phyloP scores from a whole-genome alignment of 2,329 filamentous ascomycete genomes.

The Hymenoscyphus occultus region DNA sequence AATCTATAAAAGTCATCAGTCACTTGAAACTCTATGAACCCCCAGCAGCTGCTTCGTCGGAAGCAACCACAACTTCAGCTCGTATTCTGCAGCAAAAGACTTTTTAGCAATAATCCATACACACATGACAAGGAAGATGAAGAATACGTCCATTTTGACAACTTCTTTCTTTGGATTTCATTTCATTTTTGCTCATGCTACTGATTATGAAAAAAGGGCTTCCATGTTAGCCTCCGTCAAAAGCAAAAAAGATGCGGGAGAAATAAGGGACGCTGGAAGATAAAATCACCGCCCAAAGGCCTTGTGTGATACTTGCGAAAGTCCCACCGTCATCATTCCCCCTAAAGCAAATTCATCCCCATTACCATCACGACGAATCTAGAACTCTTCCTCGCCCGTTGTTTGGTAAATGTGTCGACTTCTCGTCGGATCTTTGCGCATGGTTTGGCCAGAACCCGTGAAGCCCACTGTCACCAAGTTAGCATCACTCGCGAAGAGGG shows the following conservation, averaged over 20 bases:
- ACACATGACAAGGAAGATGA: neutral
- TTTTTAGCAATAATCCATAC: neutral
- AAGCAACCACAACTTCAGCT: neutral
- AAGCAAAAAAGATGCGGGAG: slow-evolving; percentile 15
- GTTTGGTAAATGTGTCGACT: slow-evolving; percentile 82
- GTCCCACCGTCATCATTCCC: slow-evolving; percentile 41
- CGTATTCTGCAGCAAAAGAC: slow-evolving; percentile 3
- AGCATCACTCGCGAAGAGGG: slow-evolving; percentile 24
- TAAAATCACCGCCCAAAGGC: slow-evolving; percentile 33
- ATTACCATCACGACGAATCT: slow-evolving; percentile 1
- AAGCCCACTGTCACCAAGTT: slow-evolving; percentile 71
- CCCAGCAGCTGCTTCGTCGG: neutral
- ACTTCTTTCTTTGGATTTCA: slow-evolving; percentile 11
- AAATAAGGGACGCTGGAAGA: slow-evolving; percentile 18
- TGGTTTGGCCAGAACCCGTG: slow-evolving; percentile 88
- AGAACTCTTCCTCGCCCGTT: slow-evolving; percentile 64
- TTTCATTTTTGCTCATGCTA: slow-evolving; percentile 12
- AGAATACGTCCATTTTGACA: slow-evolving; percentile 23
- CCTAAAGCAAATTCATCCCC: neutral
- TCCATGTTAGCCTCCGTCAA: slow-evolving; percentile 45
- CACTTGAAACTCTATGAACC: too few relatives aligned
- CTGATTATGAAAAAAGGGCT: slow-evolving; percentile 22
- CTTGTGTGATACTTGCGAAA: slow-evolving; percentile 35
- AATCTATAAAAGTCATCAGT: too few relatives aligned
- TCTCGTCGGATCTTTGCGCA: slow-evolving; percentile 86